Conservation (phyloP, 2,329 filamentous ascomycete genomes). For the Alternaria sp. region DNA sequence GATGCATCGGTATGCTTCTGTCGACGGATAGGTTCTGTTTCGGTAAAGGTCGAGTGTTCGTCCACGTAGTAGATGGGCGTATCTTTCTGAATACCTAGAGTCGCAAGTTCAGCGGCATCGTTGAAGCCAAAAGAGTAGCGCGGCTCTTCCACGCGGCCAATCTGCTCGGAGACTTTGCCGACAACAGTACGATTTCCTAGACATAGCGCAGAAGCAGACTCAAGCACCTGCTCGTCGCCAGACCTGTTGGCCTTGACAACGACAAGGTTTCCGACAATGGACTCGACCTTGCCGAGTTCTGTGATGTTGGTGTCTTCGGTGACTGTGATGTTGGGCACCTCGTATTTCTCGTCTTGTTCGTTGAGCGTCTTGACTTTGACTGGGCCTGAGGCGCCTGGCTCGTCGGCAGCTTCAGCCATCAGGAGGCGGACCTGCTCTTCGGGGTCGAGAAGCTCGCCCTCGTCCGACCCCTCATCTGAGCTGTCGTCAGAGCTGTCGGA, state of each 20-base stretch:
- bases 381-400: slow-evolving; percentile 73
- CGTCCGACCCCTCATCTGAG: slow-evolving; percentile 69
- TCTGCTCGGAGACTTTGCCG: slow-evolving; percentile 82
- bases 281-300: slow-evolving; percentile 76
- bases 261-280: slow-evolving; percentile 78
- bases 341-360: slow-evolving; percentile 65
- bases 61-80: slow-evolving; percentile 81
- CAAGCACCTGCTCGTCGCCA: slow-evolving; percentile 85
- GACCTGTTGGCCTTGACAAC: slow-evolving; percentile 80
- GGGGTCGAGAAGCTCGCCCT: slow-evolving; percentile 71
- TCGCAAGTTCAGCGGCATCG: slow-evolving; percentile 71
- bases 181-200: slow-evolving; percentile 77
- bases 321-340: slow-evolving; percentile 79
- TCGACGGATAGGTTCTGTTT: slow-evolving; percentile 80
- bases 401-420: slow-evolving; percentile 84
- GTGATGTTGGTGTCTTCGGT: slow-evolving; percentile 79
- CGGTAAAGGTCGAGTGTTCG: slow-evolving; percentile 80
- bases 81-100: slow-evolving; percentile 72
- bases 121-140: slow-evolving; percentile 84
- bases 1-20: slow-evolving; percentile 92
- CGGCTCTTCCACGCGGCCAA: slow-evolving; percentile 85
- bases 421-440: slow-evolving; percentile 85
- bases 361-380: slow-evolving; percentile 79
- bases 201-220: slow-evolving; percentile 84
- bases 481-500: slow-evolving; percentile 60